phyloP scores from a whole-genome alignment of 148 eudicot genomes.

The Drosera capensis region DNA sequence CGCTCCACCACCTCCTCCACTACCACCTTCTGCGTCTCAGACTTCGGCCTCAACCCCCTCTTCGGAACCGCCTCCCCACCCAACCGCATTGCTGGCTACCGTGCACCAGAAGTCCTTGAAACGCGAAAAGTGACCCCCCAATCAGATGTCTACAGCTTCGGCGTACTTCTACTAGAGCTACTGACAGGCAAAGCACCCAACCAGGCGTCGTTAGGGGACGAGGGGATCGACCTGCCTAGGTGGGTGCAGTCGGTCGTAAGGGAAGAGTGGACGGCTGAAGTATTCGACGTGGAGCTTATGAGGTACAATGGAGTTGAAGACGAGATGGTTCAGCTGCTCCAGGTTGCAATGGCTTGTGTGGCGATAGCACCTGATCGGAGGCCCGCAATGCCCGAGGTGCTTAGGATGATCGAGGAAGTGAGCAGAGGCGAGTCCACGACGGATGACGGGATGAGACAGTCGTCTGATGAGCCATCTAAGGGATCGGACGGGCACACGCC shows the following conservation, averaged over 20 bases:
- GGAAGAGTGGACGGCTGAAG: constrained; percentile 99
- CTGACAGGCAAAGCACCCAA: constrained; percentile 66
- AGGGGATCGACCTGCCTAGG: constrained; percentile 88
- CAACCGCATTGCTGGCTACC: constrained; percentile 43
- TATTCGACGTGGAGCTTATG: constrained; percentile 92
- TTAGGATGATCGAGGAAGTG: constrained; percentile 91
- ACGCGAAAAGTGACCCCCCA: constrained; percentile 43
- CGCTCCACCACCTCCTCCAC: constrained; percentile 20
- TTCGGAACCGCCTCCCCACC: constrained; percentile 22
- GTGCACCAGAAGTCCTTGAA: constrained; percentile 55
- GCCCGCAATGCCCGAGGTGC: constrained; percentile 66
- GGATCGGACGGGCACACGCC: constrained; percentile 86
- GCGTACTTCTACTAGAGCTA: constrained; percentile 44
- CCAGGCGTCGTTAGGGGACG: constrained; percentile 51
- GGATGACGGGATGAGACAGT: constrained; percentile 62
- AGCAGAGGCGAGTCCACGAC: constrained; percentile 42
- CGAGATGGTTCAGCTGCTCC: constrained; percentile 93
- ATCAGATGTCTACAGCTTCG: constrained; percentile 63
- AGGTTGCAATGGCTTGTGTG: constrained; percentile 92
- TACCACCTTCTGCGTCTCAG: constrained; percentile 34
- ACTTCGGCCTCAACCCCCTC: constrained; percentile 37
- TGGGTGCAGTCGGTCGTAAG: constrained; percentile 98
- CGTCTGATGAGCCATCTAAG: constrained; percentile 82
- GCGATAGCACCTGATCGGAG: constrained; percentile 77
- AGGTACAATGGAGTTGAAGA: constrained; percentile 85